A percentile compares a stretch with the other conserved stretches of the same genome.
phyloP scores from a whole-genome alignment of 225 moss, liverwort and hornwort species.

The Polytrichum commune region DNA sequence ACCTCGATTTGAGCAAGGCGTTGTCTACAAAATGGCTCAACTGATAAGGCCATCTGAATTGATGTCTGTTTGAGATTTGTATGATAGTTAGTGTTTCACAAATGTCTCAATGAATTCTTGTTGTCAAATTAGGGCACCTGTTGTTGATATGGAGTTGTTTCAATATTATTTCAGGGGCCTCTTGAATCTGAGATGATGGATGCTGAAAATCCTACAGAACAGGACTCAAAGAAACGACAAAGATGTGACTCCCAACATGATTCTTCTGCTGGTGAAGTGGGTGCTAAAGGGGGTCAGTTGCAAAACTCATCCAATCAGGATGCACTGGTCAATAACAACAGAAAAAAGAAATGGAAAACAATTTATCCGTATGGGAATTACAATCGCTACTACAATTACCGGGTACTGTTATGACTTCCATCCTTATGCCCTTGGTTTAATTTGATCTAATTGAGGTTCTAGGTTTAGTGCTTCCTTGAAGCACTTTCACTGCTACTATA shows the following conservation, averaged over 20 bases:
- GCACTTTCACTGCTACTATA: neutral
- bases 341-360: conserved; percentile 40
- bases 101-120: too few relatives aligned
- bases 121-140: too few relatives aligned
- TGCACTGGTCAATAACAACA: neutral
- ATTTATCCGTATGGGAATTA: conserved; percentile 84
- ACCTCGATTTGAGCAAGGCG: too few relatives aligned
- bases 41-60: too few relatives aligned
- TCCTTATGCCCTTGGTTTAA: neutral
- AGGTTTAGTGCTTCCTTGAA: neutral
- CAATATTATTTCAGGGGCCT: too few relatives aligned
- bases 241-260: neutral
- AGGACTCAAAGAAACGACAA: too few relatives aligned
- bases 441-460: neutral
- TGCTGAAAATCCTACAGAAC: too few relatives aligned
- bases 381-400: conserved; percentile 83
- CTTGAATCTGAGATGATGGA: too few relatives aligned
- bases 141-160: too few relatives aligned
- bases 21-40: too few relatives aligned
- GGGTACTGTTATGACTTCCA: conserved; percentile 35
- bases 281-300: neutral
- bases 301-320: neutral
- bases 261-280: neutral
- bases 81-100: too few relatives aligned
- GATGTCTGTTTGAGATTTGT: too few relatives aligned